A percentile compares a stretch with the other conserved stretches of the same genome.
Evolutionary conservation across 345 rosid species (phyloP).

Genomic region (Hirschfeldia incana): DNA sequence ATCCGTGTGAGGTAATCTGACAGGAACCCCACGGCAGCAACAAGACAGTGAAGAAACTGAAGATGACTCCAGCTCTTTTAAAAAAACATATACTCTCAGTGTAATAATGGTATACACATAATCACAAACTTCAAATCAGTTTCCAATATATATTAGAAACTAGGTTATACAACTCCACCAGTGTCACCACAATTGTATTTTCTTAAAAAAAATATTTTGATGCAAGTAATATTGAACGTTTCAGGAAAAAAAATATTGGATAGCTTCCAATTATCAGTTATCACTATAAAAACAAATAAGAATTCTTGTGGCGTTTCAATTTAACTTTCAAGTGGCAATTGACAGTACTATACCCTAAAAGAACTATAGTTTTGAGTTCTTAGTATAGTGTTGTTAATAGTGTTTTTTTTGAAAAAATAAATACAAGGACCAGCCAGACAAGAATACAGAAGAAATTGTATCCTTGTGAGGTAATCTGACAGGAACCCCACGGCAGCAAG

Average conservation of each 20-base stretch:
- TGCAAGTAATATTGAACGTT: neutral
- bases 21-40: constrained; percentile 39
- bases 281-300: neutral
- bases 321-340: neutral
- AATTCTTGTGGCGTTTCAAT: neutral
- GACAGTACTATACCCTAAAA: neutral
- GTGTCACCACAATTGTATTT: no score
- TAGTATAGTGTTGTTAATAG: neutral
- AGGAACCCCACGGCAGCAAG: constrained; percentile 39
- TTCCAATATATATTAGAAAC: no score
- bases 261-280: neutral
- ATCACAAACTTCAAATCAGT: no score
- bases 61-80: constrained; percentile 19
- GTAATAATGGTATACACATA: no score
- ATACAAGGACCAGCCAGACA: neutral
- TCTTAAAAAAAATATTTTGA: no score
- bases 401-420: no score
- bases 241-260: neutral
- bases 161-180: no score
- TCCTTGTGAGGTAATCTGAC: constrained; percentile 34
- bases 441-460: constrained; percentile 20
- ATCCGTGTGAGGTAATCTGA: constrained; percentile 33
- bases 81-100: no score
- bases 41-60: constrained; percentile 30
- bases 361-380: constrained; percentile 3